Base-by-base conservation (phyloP, 345 rosid genomes). In the Anastatica hierochuntica region DNA sequence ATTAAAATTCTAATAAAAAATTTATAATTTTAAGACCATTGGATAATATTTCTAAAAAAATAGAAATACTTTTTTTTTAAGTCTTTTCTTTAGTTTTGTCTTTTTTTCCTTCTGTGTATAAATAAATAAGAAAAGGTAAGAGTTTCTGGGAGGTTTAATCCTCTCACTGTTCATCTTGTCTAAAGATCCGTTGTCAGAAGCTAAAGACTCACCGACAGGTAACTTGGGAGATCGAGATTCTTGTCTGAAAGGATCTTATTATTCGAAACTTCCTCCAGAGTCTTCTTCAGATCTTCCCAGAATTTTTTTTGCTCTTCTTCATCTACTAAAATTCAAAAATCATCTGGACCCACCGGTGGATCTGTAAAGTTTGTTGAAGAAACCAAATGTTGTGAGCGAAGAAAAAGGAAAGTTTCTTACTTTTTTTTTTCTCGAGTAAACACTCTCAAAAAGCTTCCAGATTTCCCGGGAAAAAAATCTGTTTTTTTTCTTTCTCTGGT, bases 181-280 rank as follows among this genome's bases (percentile, higher is more conserved):
- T 58, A 45, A 66, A 66, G 65, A 66, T 66, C 71, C 60, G 65
- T 66, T 58, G 44, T 47, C 60, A 65, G 27, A 50, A 65, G 30
- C 47, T 17, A n/a, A 26, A 40, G n/a, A 53, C 56, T 45, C 53
- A 31, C 72, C 61, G 72, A 67, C 66, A 67, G 40, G 56, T 53
- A 59, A 53, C 45, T 60, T 46, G 66, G 66, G 56, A 60, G 40
- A 60, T 53, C 34, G 62, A 14, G 31, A 6, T 67, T 53, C 62
- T 60, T 67, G 71, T 67, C 71, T 60, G 47, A 41, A 27, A 43
- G 17, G n/a, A 9, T 34, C 9, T 44, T 48, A 31, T 36, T 58
- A 50, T 43, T 58, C 49, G 27, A 35, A 58, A 58, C 64, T 66
- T 58, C 53, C 2, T 13, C 13, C 31, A 14, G 6, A 26, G 37